Evolutionary conservation across 2,329 filamentous ascomycete genomes (phyloP), one percentile per base, ranked within the genome.

Genomic region (Fusarium sp.): DNA sequence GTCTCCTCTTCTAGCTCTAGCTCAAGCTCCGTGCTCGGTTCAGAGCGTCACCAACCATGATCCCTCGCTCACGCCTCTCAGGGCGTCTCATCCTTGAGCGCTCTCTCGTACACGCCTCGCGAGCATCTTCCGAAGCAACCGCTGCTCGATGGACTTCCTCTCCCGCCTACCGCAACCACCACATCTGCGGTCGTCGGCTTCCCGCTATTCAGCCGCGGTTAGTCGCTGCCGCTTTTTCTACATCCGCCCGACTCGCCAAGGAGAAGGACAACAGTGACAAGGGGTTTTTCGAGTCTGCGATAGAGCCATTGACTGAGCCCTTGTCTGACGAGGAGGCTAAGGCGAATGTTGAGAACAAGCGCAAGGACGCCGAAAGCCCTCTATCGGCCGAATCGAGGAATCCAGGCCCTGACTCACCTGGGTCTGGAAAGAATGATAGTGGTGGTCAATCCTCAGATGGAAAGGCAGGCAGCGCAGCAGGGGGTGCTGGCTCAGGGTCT

Each of bases 401-500:
- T 28, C 78, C 81, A 28, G 78, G 76, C 45, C 77, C 82, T 13
- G 81, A 86, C 76, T 64, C 79, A 76, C 52, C 75, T 53, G 79
- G 85, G 4, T 82, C 87, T 31, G 78, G 84, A 26, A 85, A 85
- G 72, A 79, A 80, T 34, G 81, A 82, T 46, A 80, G 75, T 68
- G 79, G 60, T 52, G 73, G 42, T 38, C 71, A 81, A 59, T 65
- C 74, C 5, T 78, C 74, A 78, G 89, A 92, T 75, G 86, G 84
- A 52, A 89, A 88, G 73, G 84, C 83, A 9, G 79, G 77, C 17
- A 88, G 88, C 73, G 84, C 89, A 48, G 87, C 90, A 48, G 87
- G 87, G 42, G 85, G 86, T 43, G 78, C 69, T 18, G 81, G 83
- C 69, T 84, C 79, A 62, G 83, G 86, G 9, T 83, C 84, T 22